A percentile compares a stretch with the other conserved stretches of the same genome.
phyloP scores from a whole-genome alignment of 1,139 yeast genomes.

The Pichia sp. region DNA sequence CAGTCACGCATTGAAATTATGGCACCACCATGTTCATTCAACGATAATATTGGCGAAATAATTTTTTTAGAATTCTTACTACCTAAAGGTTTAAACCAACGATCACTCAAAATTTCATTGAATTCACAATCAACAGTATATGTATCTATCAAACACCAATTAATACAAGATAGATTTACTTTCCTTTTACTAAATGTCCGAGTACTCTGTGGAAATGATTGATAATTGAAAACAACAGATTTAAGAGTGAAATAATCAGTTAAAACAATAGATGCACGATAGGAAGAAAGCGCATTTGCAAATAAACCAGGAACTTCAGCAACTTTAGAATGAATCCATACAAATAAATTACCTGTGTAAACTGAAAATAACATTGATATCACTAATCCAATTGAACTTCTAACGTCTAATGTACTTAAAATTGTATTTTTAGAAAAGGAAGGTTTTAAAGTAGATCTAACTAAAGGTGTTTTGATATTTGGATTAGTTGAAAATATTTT shows the following conservation, averaged over 20 bases:
- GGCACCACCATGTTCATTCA: slow-evolving; percentile 95
- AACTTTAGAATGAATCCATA: slow-evolving; percentile 73
- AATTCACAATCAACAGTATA: slow-evolving; percentile 94
- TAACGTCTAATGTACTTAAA: slow-evolving; percentile 74
- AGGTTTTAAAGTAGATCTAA: slow-evolving; percentile 35
- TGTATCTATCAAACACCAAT: slow-evolving; percentile 88
- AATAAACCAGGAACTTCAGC: slow-evolving; percentile 82
- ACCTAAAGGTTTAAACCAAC: slow-evolving; percentile 89
- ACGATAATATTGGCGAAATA: slow-evolving; percentile 82
- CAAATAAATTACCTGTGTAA: slow-evolving; percentile 74
- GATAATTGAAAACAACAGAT: slow-evolving; percentile 88
- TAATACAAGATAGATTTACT: slow-evolving; percentile 73
- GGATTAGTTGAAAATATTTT: slow-evolving; percentile 65
- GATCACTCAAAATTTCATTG: slow-evolving; percentile 79
- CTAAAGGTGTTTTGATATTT: slow-evolving; percentile 26
- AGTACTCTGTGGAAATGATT: slow-evolving; percentile 81
- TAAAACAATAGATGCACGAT: slow-evolving; percentile 64
- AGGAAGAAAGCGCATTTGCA: slow-evolving; percentile 71
- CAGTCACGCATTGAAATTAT: slow-evolving; percentile 89
- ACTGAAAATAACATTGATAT: slow-evolving; percentile 76
- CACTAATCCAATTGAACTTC: slow-evolving; percentile 85
- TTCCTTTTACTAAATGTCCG: slow-evolving; percentile 72
- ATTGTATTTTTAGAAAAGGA: slow-evolving; percentile 32
- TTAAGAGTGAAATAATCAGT: slow-evolving; percentile 90
- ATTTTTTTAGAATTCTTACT: slow-evolving; percentile 71